These are phyloP conservation scores for Tuber umbilicatum DNA, from an alignment of 495 filamentous ascomycete species.

Conservation along the genomic window DNA sequence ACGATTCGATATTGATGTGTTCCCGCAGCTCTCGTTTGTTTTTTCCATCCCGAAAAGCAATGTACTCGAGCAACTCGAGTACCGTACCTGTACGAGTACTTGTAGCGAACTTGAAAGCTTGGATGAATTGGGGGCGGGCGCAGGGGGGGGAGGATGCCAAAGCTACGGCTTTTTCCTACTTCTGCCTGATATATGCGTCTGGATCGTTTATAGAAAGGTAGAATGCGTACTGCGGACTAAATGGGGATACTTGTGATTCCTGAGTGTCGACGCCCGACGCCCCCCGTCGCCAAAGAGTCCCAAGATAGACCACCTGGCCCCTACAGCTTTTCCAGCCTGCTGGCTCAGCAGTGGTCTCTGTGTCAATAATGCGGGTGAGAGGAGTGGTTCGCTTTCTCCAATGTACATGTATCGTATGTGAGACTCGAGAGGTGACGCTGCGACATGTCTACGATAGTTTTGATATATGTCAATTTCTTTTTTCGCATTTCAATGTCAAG, in stretches of 20 bases:
- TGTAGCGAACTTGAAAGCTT: background rate
- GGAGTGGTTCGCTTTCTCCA: background rate
- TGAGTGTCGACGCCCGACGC: background rate
- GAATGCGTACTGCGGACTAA: background rate
- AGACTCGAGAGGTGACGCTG: background rate
- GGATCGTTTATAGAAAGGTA: background rate
- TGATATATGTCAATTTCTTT: slow-evolving; percentile 2
- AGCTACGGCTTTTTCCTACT: background rate
- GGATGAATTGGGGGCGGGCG: background rate
- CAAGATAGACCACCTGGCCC: background rate
- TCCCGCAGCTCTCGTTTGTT: background rate
- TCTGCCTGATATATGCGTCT: background rate
- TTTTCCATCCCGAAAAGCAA: background rate
- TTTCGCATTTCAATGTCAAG: background rate
- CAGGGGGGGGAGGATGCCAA: background rate
- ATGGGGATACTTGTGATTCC: background rate
- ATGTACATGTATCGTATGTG: background rate
- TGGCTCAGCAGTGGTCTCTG: background rate
- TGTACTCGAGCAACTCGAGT: too few relatives aligned
- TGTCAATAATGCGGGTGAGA: background rate
- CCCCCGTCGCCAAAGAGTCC: background rate
- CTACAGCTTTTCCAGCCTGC: background rate
- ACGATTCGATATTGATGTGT: background rate
- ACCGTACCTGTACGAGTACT: too few relatives aligned
- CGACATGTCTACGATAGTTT: slow-evolving; percentile 3